Evolutionary conservation across 768 basidiomycete species (phyloP).

Genomic region (Multifurca ochricompacta): DNA sequence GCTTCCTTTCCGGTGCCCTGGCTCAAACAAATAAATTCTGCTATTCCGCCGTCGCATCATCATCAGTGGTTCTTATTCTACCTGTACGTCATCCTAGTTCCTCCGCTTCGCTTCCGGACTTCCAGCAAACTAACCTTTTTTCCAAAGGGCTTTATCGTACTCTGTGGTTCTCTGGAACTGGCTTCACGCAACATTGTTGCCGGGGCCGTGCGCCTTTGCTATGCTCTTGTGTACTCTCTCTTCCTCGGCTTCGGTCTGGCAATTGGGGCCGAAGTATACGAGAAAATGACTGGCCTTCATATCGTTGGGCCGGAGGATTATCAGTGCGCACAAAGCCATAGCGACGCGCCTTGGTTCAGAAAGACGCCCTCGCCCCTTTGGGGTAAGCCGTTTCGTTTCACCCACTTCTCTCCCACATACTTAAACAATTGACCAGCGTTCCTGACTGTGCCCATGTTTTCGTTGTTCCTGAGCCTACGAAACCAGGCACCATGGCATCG

Average conservation of each 20-base stretch:
- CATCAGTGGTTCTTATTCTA: slow-evolving; percentile 71
- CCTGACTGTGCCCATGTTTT: slow-evolving; percentile 62
- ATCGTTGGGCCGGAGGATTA: slow-evolving; percentile 52
- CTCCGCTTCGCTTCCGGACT: background rate
- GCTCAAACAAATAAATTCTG: slow-evolving; percentile 64
- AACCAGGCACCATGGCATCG: slow-evolving; percentile 52
- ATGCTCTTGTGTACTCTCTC: slow-evolving; percentile 70
- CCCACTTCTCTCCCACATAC: background rate
- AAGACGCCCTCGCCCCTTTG: slow-evolving; percentile 61
- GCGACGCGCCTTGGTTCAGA: slow-evolving; percentile 65
- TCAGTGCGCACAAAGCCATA: slow-evolving; percentile 49
- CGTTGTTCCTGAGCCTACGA: slow-evolving; percentile 56
- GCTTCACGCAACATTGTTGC: slow-evolving; percentile 75
- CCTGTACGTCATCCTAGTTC: slow-evolving; percentile 39
- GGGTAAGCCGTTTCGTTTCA: slow-evolving; percentile 35
- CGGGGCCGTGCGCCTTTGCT: slow-evolving; percentile 79
- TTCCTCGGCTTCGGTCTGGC: slow-evolving; percentile 77
- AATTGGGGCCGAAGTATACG: slow-evolving; percentile 66
- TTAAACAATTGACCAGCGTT: slow-evolving; percentile 41
- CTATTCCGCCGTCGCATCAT: slow-evolving; percentile 73
- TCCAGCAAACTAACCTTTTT: background rate
- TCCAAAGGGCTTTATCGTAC: slow-evolving; percentile 53
- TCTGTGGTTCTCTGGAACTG: slow-evolving; percentile 68
- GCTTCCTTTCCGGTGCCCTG: slow-evolving; percentile 70
- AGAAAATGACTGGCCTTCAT: slow-evolving; percentile 40